A percentile compares a stretch with the other conserved stretches of the same genome.
phyloP scores from a whole-genome alignment of 306 rosid genomes.

The Rubus idaeus region DNA sequence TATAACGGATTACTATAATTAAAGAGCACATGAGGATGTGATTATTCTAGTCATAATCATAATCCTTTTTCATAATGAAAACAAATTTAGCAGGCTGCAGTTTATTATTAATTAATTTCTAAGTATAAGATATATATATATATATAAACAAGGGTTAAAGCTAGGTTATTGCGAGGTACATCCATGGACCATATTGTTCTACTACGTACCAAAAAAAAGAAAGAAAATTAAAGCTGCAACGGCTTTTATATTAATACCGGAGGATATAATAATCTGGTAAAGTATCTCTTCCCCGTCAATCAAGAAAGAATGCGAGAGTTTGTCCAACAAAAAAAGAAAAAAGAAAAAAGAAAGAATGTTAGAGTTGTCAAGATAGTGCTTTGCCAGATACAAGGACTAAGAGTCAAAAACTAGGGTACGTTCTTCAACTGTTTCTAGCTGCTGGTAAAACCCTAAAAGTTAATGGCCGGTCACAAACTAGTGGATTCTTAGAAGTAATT shows the following conservation, averaged over 20 bases:
- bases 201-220: background rate
- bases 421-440: background rate
- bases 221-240: slow-evolving; percentile 1
- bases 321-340: background rate
- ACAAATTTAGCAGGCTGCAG: slow-evolving; percentile 9
- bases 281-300: slow-evolving; percentile 22
- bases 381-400: background rate
- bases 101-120: background rate
- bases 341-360: background rate
- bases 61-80: slow-evolving; percentile 11
- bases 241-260: background rate
- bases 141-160: background rate
- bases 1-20: background rate
- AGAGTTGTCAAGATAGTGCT: slow-evolving; percentile 13
- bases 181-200: background rate
- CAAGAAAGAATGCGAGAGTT: slow-evolving; percentile 13
- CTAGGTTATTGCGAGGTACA: background rate
- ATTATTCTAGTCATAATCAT: slow-evolving; percentile 5
- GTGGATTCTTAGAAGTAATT: background rate
- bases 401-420: slow-evolving; percentile 1
- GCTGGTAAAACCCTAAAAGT: background rate
- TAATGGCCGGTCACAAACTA: background rate
- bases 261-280: background rate
- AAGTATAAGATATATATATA: too few species aligned
- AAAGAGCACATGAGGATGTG: slow-evolving; percentile 24